These are phyloP conservation scores for Tetraselmis striata DNA, from an alignment of 139 green algal species.

Conservation along the genomic window DNA sequence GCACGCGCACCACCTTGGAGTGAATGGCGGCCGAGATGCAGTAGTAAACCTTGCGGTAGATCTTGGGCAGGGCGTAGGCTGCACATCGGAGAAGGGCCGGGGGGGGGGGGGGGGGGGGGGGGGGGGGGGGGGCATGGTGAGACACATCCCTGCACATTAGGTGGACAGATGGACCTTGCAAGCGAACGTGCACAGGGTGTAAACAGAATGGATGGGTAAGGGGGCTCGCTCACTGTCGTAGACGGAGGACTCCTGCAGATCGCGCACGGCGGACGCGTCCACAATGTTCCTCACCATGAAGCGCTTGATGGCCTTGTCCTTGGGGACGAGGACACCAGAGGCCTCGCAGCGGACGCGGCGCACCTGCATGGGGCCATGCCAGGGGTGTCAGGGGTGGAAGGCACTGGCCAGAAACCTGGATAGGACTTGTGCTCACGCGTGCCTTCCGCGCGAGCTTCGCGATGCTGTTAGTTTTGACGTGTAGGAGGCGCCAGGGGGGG, in stretches of 20 bases:
- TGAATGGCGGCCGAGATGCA: conserved; percentile 97
- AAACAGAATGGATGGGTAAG: too few species aligned
- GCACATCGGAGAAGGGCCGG: conserved; percentile 1
- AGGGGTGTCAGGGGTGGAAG: background rate
- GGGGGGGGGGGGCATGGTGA: too few species aligned
- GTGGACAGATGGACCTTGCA: too few species aligned
- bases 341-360: conserved; percentile 90
- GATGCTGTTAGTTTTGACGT: background rate
- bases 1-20: conserved; percentile 96
- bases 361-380: conserved; percentile 51
- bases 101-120: background rate
- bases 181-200: too few species aligned
- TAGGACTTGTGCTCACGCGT: background rate
- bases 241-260: conserved; percentile 94
- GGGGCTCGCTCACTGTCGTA: conserved; percentile 81
- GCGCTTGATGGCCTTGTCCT: conserved; percentile 99
- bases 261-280: conserved; percentile 93
- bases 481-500: too few species aligned
- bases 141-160: too few species aligned
- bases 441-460: conserved; percentile 1
- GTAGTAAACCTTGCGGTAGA: conserved; percentile 99
- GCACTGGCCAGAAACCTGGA: background rate
- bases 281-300: conserved; percentile 98
- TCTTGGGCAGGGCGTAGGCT: conserved; percentile 97
- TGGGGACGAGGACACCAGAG: conserved; percentile 89